Evolutionary conservation across 768 basidiomycete genomes (phyloP).

Genomic region (Amanita brunnescens): DNA sequence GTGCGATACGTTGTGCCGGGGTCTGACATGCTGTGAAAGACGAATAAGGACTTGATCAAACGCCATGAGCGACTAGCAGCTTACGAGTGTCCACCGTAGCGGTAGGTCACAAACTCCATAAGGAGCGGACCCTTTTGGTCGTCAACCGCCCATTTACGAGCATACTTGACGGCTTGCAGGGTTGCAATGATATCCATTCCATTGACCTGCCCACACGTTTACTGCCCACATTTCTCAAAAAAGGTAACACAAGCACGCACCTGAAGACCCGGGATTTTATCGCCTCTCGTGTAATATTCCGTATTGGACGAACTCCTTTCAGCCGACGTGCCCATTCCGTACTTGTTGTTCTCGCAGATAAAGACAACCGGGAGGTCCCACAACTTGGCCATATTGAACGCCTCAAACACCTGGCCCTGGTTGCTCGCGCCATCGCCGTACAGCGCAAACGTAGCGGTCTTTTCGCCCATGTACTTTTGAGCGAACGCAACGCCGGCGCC

Average conservation of each 20-base stretch:
- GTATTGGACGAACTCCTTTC: conserved; percentile 92
- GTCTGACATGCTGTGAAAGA: conserved; percentile 78
- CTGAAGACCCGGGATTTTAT: conserved; percentile 94
- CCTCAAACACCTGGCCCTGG: conserved; percentile 98
- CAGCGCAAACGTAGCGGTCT: conserved; percentile 80
- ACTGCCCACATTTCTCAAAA: neutral
- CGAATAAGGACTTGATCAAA: no score
- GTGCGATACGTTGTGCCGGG: conserved; percentile 99
- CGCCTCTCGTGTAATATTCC: conserved; percentile 92
- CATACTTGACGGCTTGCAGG: conserved; percentile 73
- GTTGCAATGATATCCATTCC: conserved; percentile 98
- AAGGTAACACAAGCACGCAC: conserved; percentile 26
- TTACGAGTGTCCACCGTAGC: conserved; percentile 96
- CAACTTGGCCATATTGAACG: conserved; percentile 97
- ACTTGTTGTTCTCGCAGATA: conserved; percentile 99
- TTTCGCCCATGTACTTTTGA: conserved; percentile 72
- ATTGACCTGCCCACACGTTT: conserved; percentile 53
- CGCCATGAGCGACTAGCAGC: conserved; percentile 31
- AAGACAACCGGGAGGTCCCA: conserved; percentile 95
- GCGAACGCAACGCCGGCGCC: conserved; percentile 94
- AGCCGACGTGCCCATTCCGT: conserved; percentile 98
- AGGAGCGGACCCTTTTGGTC: conserved; percentile 86
- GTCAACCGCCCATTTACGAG: conserved; percentile 78
- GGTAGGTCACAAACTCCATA: conserved; percentile 96
- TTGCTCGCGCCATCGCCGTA: conserved; percentile 98